phyloP scores from a whole-genome alignment of 78 protist genomes.

The Reticulomyxa filosa region DNA sequence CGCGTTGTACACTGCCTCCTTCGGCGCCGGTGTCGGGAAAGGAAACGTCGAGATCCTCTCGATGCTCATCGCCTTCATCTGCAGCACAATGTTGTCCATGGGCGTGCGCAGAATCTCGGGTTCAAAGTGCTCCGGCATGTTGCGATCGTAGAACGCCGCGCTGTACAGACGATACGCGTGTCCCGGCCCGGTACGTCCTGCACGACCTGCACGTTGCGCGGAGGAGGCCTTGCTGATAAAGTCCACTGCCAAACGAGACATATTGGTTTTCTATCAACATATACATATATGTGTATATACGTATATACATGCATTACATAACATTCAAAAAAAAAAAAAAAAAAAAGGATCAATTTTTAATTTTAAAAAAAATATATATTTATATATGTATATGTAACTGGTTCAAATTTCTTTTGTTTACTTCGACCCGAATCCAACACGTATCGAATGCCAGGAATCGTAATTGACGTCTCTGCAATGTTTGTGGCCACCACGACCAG shows the following conservation, averaged over 20 bases:
- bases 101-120: slow-evolving; percentile 69
- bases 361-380: background rate
- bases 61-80: slow-evolving; percentile 18
- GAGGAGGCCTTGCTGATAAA: slow-evolving; percentile 13
- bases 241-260: background rate
- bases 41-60: slow-evolving; percentile 7
- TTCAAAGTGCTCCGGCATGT: slow-evolving; percentile 7
- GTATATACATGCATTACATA: background rate
- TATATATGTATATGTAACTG: background rate
- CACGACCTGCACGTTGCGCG: slow-evolving; percentile 30
- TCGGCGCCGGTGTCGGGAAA: slow-evolving; percentile 24
- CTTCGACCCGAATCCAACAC: no score
- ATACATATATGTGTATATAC: background rate
- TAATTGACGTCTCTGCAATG: background rate
- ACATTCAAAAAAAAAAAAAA: background rate
- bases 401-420: no score
- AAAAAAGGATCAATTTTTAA: no score
- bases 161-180: slow-evolving; percentile 69
- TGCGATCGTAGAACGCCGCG: slow-evolving; percentile 40
- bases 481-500: background rate
- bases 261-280: background rate
- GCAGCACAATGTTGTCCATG: slow-evolving; percentile 27
- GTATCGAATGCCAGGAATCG: no score
- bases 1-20: background rate
- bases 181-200: slow-evolving; percentile 59